Conservation (phyloP, 805 yeast species). For the Candida sanyiensis region DNA sequence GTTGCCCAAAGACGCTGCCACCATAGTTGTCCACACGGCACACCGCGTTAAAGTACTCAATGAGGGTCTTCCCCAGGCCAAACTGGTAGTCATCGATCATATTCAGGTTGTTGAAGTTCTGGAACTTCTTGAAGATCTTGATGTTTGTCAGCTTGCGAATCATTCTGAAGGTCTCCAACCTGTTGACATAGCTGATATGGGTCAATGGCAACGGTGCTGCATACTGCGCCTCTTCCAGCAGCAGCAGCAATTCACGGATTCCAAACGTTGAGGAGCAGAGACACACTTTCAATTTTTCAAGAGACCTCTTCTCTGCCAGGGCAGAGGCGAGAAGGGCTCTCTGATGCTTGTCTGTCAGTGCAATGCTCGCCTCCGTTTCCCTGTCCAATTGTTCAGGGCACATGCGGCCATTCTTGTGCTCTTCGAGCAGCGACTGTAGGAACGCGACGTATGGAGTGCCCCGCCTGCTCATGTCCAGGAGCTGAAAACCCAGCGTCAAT, state of each 20-base stretch:
- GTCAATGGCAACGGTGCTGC: neutral
- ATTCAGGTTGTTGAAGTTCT: constrained; percentile 8
- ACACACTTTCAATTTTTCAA: neutral
- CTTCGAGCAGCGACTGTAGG: neutral
- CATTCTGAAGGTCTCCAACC: constrained; percentile 6
- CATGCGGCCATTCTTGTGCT: constrained; percentile 1
- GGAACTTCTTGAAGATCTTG: constrained; percentile 11
- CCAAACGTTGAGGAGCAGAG: constrained; percentile 2
- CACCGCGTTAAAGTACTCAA: constrained; percentile 17
- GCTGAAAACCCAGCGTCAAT: neutral
- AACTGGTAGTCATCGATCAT: constrained; percentile 19
- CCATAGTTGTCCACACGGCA: constrained; percentile 20
- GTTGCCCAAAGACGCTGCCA: neutral
- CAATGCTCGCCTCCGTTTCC: neutral
- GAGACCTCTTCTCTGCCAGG: constrained; percentile 1
- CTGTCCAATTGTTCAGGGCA: neutral
- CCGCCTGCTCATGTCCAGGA: constrained; percentile 1
- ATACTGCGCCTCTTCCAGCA: constrained; percentile 1
- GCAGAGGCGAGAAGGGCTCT: neutral
- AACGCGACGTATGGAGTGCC: neutral
- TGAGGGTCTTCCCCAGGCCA: constrained; percentile 12
- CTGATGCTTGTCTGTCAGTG: neutral
- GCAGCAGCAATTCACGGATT: neutral
- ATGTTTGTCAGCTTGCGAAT: constrained; percentile 11
- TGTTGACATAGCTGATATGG: constrained; percentile 5